Evolutionary conservation across 2,329 filamentous ascomycete species (phyloP), one percentile per base, ranked within the genome.

Genomic region (Cordyceps cateniannulata): DNA sequence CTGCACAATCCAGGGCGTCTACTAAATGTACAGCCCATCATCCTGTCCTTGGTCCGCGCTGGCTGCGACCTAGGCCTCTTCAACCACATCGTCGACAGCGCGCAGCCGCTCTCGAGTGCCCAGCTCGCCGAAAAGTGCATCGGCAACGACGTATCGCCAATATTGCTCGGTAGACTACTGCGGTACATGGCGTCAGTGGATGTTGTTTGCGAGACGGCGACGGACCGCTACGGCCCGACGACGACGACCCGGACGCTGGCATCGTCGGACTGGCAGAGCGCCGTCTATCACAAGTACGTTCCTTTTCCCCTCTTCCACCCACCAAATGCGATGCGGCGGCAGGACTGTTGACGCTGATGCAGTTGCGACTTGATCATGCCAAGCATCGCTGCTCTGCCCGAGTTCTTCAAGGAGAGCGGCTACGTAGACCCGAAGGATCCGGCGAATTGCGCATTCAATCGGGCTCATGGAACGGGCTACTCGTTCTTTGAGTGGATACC

Each of bases 191-290:
- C 54, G n/a, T 58, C 54, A 5, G 44, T 58, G 7, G 54, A 47
- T 18, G 54, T 47, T 6, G 25, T 58, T 10, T 16, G 42, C 27
- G 54, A 58, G 25, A 20, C 25, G n/a, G 42, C 29, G 42, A 12
- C 29, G 18, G 54, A 58, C 44, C 32, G 24, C 3, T 58, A 58
- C 44, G 29, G 40, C n/a, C 16, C 54, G 40, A 58, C 42, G 40
- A 58, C 25, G n/a, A 58, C 54, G 18, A 58, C 54, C 9, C 42
- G 45, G 42, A 58, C 54, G 25, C 54, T 58, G 22, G 54, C 54
- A 16, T 32, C 44, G 9, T 44, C 22, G 3, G 54, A 44, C 20
- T 58, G 54, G 54, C 54, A 58, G 29, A 40, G 54, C 25, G 54
- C 54, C 25, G 32, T 58, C 6, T 49, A 22, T 8, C 44, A 58